phyloP scores from a whole-genome alignment of 108 stramenopile species.

The Cylindrotheca fusiformis region DNA sequence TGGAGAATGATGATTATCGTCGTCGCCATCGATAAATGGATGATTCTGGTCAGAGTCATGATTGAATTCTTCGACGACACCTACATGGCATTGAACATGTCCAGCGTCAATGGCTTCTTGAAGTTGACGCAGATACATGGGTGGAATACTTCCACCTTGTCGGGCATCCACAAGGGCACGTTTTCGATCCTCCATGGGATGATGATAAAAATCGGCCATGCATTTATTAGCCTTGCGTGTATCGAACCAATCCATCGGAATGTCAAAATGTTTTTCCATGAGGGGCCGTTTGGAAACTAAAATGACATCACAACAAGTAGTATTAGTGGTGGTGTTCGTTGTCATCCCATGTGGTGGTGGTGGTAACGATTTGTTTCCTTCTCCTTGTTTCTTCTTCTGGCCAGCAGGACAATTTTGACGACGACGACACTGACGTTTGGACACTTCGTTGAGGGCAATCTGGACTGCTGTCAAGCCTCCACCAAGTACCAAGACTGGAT shows the following conservation, averaged over 20 bases:
- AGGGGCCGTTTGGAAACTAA: conserved; percentile 57
- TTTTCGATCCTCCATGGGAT: conserved; percentile 28
- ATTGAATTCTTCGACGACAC: conserved; percentile 8
- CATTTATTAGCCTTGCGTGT: conserved; percentile 34
- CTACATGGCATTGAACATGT: conserved; percentile 13
- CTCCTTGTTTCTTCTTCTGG: conserved; percentile 5
- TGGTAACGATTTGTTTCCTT: not conserved
- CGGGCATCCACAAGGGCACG: conserved; percentile 27
- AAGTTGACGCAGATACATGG: conserved; percentile 54
- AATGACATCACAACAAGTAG: conserved; percentile 16
- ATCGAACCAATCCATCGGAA: conserved; percentile 65
- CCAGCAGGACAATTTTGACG: too few relatives aligned
- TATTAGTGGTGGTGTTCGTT: not conserved
- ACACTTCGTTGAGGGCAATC: conserved; percentile 36
- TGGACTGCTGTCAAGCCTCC: conserved; percentile 78
- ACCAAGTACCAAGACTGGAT: conserved; percentile 55
- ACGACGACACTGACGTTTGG: too few relatives aligned
- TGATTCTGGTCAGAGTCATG: not conserved
- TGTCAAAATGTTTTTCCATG: conserved; percentile 59
- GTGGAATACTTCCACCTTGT: conserved; percentile 71
- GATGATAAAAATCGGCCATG: conserved; percentile 62
- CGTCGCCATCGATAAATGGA: not conserved
- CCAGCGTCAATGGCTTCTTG: not conserved
- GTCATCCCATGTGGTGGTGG: too few relatives aligned
- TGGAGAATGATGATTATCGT: not conserved